Evolutionary conservation across 176 grass and related monocot genomes (phyloP), one percentile per base, ranked within the genome.

Genomic region (Zoysia japonica): DNA sequence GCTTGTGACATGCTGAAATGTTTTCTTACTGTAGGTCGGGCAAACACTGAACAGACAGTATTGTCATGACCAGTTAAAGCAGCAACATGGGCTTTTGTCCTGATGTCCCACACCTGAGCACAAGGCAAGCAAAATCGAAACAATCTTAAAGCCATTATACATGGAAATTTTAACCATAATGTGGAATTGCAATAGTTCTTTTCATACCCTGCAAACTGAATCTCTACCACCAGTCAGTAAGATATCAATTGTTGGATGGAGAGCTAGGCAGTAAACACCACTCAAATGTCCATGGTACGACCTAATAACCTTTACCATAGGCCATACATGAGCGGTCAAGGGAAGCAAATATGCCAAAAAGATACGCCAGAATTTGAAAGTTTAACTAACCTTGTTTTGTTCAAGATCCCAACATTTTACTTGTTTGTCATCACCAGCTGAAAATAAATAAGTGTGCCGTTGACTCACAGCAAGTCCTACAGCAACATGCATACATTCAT

Each of bases 351-450:
- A 85, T 61, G 47, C 37, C 41, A 70, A 19, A 78, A 65, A 69
- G 47, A 36, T 64, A 35, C 36, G 53, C 47, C 67, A 10, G 20
- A 67, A 67, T 36, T 17, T 14, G 12, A 63, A 68, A 4, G 12
- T 36, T 0, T 75, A 78, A 6, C 67, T 55, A 86, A 99, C 96
- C 96, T 99, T 99, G 70, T 99, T 99, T 83, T 99, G 96, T 87
- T 99, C 96, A 84, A 99, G 96, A 57, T 99, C 96, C 96, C 96
- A 99, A 79, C 96, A 99, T 75, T 99, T 99, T 43, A 99, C 96
- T 99, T 99, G 96, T 78, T 99, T 99, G 73, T 99, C 96, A 91
- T 96, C 96, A 69, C 96, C 96, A 89, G 96, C 96, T 61, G 96
- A 99, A 87, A 99, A 99, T 68, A 99, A 85, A 76, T 99, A 99